A percentile compares a stretch with the other conserved stretches of the same genome.
These are phyloP conservation scores for Metschnikowia peoriensis DNA, from an alignment of 805 yeast genomes.

Conservation along the genomic window DNA sequence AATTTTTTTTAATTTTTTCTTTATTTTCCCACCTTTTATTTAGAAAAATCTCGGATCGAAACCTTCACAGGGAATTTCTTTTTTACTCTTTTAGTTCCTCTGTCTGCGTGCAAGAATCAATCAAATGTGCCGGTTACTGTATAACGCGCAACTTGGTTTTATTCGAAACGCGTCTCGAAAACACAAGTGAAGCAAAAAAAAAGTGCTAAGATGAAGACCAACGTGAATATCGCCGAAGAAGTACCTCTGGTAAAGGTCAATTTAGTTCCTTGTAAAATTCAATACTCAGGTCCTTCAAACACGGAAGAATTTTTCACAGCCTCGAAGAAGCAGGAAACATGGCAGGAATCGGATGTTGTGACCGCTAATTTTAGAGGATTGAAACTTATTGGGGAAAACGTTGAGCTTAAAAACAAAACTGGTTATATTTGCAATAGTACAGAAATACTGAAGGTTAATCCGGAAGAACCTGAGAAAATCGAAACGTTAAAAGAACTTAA, in stretches of 20 bases:
- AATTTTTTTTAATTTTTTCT: too few species aligned
- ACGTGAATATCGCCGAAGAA: neutral
- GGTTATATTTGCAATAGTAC: conserved; percentile 12
- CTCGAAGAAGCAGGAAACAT: conserved; percentile 6
- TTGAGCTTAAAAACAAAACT: conserved; percentile 7
- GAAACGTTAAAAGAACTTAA: conserved; percentile 11
- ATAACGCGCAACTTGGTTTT: neutral
- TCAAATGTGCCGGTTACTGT: neutral
- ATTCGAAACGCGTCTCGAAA: neutral
- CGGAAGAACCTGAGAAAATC: conserved; percentile 1
- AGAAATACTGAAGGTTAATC: conserved; percentile 8
- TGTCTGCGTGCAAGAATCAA: neutral
- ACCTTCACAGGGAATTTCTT: too few species aligned
- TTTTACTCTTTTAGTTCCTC: too few species aligned
- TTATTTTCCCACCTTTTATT: too few species aligned
- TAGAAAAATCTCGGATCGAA: too few species aligned
- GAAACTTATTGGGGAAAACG: conserved; percentile 12
- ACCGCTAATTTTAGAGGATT: conserved; percentile 19
- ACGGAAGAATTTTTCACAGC: conserved; percentile 13
- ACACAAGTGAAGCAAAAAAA: neutral
- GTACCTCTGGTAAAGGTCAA: conserved; percentile 10
- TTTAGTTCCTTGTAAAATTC: conserved; percentile 16
- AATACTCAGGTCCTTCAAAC: conserved; percentile 15
- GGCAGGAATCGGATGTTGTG: conserved; percentile 3
- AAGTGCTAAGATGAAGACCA: conserved; percentile 1